These are phyloP conservation scores for Kodamaea neixiangensis DNA, from an alignment of 805 yeast genomes.

Conservation along the genomic window DNA sequence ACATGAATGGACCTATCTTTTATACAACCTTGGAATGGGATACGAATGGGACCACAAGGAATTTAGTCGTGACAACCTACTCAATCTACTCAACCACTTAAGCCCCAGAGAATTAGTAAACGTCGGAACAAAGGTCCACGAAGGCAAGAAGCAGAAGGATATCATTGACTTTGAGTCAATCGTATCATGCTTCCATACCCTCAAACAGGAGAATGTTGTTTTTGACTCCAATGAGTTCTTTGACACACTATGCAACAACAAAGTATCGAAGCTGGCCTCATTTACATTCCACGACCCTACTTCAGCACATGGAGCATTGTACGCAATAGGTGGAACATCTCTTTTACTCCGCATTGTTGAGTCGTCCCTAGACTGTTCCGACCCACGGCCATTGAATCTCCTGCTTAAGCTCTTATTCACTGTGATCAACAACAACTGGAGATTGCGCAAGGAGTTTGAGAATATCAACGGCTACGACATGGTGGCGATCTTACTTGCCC, in stretches of 20 bases:
- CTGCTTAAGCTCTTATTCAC: conserved; percentile 42
- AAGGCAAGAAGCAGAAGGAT: conserved; percentile 21
- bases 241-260: conserved; percentile 10
- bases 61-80: conserved; percentile 33
- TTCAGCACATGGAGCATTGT: conserved; percentile 34
- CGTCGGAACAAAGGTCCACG: conserved; percentile 36
- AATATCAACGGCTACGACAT: conserved; percentile 61
- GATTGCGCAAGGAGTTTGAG: conserved; percentile 59
- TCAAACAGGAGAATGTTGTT: conserved; percentile 21
- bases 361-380: conserved; percentile 32
- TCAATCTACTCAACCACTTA: conserved; percentile 43
- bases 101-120: conserved; percentile 36
- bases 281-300: conserved; percentile 3
- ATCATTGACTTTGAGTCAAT: conserved; percentile 10
- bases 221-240: conserved; percentile 18
- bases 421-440: conserved; percentile 49
- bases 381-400: neutral
- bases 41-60: conserved; percentile 50
- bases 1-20: conserved; percentile 53
- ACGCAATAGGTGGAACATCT: conserved; percentile 55
- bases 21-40: conserved; percentile 48
- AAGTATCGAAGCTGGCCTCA: neutral
- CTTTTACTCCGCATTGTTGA: conserved; percentile 50
- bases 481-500: conserved; percentile 52
- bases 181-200: conserved; percentile 16